Evolutionary conservation across 164 flowering plant genomes (phyloP).

Genomic region (Echeveria elegans): DNA sequence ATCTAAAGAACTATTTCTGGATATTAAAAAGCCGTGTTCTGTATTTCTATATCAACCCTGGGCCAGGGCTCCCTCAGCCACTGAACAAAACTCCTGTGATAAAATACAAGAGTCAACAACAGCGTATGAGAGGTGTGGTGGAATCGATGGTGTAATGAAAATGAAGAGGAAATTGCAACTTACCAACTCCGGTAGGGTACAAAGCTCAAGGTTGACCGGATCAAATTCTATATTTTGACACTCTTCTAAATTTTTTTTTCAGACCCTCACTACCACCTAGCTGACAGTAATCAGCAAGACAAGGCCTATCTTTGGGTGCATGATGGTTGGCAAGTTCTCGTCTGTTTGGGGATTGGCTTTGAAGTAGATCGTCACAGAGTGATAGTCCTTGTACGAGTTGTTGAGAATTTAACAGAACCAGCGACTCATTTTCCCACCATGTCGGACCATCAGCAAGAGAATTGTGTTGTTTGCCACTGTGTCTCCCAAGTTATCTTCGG

Average conservation of each 20-base stretch:
- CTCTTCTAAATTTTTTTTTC: constrained; percentile 71
- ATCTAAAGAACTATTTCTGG: too few relatives aligned
- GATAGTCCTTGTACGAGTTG: constrained; percentile 78
- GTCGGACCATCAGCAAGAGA: constrained; percentile 36
- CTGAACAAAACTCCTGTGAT: constrained; percentile 75
- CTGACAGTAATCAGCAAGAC: constrained; percentile 60
- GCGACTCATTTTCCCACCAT: constrained; percentile 85
- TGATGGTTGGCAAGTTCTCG: constrained; percentile 25
- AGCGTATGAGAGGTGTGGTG: constrained; percentile 5
- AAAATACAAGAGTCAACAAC: constrained; percentile 8
- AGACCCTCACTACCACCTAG: constrained; percentile 55
- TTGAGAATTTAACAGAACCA: constrained; percentile 61
- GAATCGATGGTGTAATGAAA: neutral
- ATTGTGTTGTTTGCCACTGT: constrained; percentile 17
- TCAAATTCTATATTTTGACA: constrained; percentile 53
- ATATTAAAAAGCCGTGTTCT: too few relatives aligned
- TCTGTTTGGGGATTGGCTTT: constrained; percentile 58
- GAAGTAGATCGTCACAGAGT: constrained; percentile 72
- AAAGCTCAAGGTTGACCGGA: constrained; percentile 56
- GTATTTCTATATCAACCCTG: too few relatives aligned
- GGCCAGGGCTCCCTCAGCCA: too few relatives aligned
- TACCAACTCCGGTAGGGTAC: constrained; percentile 78
- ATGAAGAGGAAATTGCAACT: constrained; percentile 17
- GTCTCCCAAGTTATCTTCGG: constrained; percentile 19
- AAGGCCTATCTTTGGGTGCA: constrained; percentile 19